phyloP scores from a whole-genome alignment of 2,329 filamentous ascomycete species.

The Diplodia sapinea region DNA sequence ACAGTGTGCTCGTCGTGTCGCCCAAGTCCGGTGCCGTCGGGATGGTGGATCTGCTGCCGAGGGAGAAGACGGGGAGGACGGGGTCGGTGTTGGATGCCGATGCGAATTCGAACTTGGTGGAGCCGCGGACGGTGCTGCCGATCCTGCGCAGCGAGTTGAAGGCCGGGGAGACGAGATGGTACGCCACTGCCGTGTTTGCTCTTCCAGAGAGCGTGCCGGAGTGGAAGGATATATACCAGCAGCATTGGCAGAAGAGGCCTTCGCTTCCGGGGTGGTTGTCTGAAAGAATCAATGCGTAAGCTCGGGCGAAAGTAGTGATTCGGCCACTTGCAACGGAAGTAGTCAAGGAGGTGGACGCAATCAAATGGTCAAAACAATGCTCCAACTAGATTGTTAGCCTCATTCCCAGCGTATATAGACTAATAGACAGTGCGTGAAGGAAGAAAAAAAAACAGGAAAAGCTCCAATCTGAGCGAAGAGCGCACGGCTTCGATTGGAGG shows the following conservation, averaged over 20 bases:
- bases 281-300: slow-evolving; percentile 31
- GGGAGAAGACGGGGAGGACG: slow-evolving; percentile 60
- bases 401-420: slow-evolving; percentile 5
- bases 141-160: slow-evolving; percentile 68
- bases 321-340: not conserved
- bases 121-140: slow-evolving; percentile 74
- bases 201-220: slow-evolving; percentile 54
- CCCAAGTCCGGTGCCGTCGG: slow-evolving; percentile 59
- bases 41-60: slow-evolving; percentile 52
- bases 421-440: not conserved
- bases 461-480: not conserved
- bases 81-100: slow-evolving; percentile 70
- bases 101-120: slow-evolving; percentile 77
- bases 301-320: not conserved
- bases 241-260: slow-evolving; percentile 45
- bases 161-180: slow-evolving; percentile 66
- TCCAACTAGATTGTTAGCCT: slow-evolving; percentile 12
- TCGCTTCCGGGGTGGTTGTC: slow-evolving; percentile 38
- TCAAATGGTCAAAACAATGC: slow-evolving; percentile 4
- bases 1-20: slow-evolving; percentile 46
- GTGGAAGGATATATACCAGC: slow-evolving; percentile 32
- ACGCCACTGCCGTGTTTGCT: slow-evolving; percentile 73
- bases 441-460: not conserved
- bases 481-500: slow-evolving; percentile 29
- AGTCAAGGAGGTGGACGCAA: not conserved